Base-by-base conservation (phyloP, 2,329 filamentous ascomycete species). In the Exophiala sp. region DNA sequence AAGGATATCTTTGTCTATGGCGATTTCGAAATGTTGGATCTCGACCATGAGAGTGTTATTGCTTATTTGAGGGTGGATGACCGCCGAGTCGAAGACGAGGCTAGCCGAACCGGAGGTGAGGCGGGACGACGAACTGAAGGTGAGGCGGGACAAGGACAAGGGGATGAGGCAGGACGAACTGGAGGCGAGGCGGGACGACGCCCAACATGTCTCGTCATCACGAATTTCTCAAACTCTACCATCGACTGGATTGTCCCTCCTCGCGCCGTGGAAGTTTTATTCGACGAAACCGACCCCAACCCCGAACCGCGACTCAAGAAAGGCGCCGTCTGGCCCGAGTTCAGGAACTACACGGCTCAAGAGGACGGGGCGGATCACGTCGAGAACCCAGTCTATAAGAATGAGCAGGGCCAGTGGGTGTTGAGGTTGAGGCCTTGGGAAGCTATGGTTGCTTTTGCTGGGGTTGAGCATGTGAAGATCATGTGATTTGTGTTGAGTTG, bases 1-100 rank as follows among this genome's bases (percentile, higher is more conserved):
- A 71, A 71, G 13, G 74, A 80, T 37, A 63, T 81, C 7, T 79
- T 87, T 49, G 75, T 59, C 27, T 59, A 59, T 32, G 58, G 58
- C 19, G 43, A 44, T 14, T 59, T 60, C 38, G 41, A 58, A 29
- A 59, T 59, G 56, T 41, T 60, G 23, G 52, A 58, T 19, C 11
- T 46, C 16, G 34, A 53, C 11, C 21, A 42, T 24, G 45, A 52
- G 4, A 30, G 30, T 14, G 46, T 55, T 14, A 29, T 55, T 13
- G 53, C 54, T 5, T 59, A 58, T 24, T 21, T 58, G 22, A 45
- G 57, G 30, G 47, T 38, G 4, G 50, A 52, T 30, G 47, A 53
- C 24, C 42, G 38, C 13, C 21, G 41, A 9, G 11, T 30, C 14
- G 30, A 46, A 38, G 11, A 48, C 43, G 16, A 22, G n/a, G 18